Evolutionary conservation across 2,329 filamentous ascomycete genomes (phyloP), one percentile per base, ranked within the genome.

Genomic region (Cladosporium sp.): DNA sequence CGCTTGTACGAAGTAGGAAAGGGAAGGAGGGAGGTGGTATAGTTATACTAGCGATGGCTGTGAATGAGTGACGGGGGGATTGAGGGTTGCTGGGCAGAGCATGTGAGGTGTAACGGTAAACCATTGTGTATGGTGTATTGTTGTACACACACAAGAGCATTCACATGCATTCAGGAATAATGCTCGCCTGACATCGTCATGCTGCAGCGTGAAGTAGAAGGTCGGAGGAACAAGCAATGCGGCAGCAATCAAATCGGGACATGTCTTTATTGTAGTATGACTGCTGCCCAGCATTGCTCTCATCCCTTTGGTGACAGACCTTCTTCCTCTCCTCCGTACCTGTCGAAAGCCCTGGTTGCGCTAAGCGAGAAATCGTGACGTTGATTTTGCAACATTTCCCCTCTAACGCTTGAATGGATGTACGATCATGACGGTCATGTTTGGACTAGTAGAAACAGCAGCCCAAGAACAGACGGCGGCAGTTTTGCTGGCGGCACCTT

Each of bases 341-440:
- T 33, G 11, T 8, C 16, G 16, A 38, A 22, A 47, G 18, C 43
- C 30, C 13, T 20, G 12, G 13, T 35, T 16, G 13, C 8, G n/a
- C 12, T 6, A 12, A 32, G 15, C 16, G 18, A 9, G 18, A 11
- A 22, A 22, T 15, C 38, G 38, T 48, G 45, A 48, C 45, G 45
- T 39, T 16, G 11, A 32, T 12, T 36, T 36, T 20, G n/a, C 16
- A 11, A 39, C 16, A 13, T 38, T 29, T 19, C 33, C 43, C 43
- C 32, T 38, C 32, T 27, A 22, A 18, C 45, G 45, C 36, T 40
- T 27, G 35, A 40, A 40, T n/a, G 45, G 45, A 40, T 15, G 19
- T 12, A 25, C 38, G 27, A 15, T 27, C 27, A 18, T 25, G 45
- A 8, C 25, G 25, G 18, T 33, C 35, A 40, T 48, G 36, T 25